phyloP scores from a whole-genome alignment of 2,329 filamentous ascomycete species.

The Camillea tinctor region DNA sequence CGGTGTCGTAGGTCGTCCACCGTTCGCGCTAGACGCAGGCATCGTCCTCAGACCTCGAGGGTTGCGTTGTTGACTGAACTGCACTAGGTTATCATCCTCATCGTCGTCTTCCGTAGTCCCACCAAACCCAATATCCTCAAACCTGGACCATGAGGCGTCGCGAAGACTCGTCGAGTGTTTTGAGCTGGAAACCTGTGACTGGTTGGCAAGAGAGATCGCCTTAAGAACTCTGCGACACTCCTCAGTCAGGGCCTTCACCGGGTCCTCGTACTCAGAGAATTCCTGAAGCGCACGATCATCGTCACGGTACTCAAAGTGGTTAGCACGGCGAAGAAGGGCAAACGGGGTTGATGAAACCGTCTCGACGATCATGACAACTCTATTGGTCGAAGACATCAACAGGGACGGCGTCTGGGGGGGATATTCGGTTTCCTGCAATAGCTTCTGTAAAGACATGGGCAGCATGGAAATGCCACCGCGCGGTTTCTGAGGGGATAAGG shows the following conservation, averaged over 20 bases:
- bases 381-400: conserved; percentile 77
- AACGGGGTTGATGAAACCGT: conserved; percentile 94
- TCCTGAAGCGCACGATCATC: conserved; percentile 80
- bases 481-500: conserved; percentile 76
- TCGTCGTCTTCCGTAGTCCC: conserved; percentile 71
- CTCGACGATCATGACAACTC: conserved; percentile 96
- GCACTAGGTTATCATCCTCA: conserved; percentile 56
- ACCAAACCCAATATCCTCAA: conserved; percentile 91
- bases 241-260: conserved; percentile 82
- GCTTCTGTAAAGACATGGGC: conserved; percentile 85
- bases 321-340: conserved; percentile 81
- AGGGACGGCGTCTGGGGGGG: conserved; percentile 77
- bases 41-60: conserved; percentile 58
- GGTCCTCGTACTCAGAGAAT: conserved; percentile 87
- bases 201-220: conserved; percentile 84
- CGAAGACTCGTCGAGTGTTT: conserved; percentile 71
- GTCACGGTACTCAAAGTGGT: conserved; percentile 93
- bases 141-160: conserved; percentile 94
- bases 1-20: conserved; percentile 85
- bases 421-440: conserved; percentile 91
- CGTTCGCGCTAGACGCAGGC: conserved; percentile 63
- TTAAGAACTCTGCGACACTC: conserved; percentile 90
- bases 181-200: conserved; percentile 71
- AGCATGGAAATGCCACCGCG: conserved; percentile 79
- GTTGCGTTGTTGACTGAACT: conserved; percentile 39